Evolutionary conservation across 169 alveolate genomes (phyloP), one percentile per base, ranked within the genome.

Genomic region (Plasmodium inui): DNA sequence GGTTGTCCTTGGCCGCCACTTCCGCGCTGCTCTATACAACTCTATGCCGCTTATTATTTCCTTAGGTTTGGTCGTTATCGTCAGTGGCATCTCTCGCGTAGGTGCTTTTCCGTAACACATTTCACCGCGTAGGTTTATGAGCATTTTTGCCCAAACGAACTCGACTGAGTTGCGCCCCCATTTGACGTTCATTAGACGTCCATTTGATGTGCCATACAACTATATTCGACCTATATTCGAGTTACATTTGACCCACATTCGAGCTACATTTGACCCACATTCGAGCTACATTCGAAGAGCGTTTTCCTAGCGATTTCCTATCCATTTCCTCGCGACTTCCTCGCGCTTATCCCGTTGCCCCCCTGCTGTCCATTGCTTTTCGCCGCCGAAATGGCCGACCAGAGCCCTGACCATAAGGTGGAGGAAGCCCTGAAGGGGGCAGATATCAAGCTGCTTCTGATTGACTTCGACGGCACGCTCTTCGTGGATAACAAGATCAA

Each of bases 381-480:
- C n/a, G 26, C 14, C 74, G 32, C 74, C 32, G 34, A 12, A 61
- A 61, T 61, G 74, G 74, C 8, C 7, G 9, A 61, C 37, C 32
- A n/a, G 32, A 61, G 17, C 74, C 32, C 28, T 8, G 74, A 61
- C 32, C 28, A 7, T 9, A 61, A 61, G 74, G 94, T 88, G 74
- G 94, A 88, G 73, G 88, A 76, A 57, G 30, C 94, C 3, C 50
- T 88, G 44, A 88, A 88, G 41, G 94, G 94, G 14, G 86, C 94
- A 57, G 82, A 88, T 26, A 78, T 88, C 19, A 88, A 88, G 39
- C 46, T 88, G 28, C 82, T 88, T 3, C 44, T 88, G 53, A 76
- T 88, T n/a, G 94, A 88, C 41, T 88, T 88, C 41, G 94, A 88
- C 81, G 94, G 94, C 28, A 88, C 94, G 0, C 71, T 88, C 41